Evolutionary conservation across 768 basidiomycete species (phyloP).

Genomic region (Amanita thiersii): DNA sequence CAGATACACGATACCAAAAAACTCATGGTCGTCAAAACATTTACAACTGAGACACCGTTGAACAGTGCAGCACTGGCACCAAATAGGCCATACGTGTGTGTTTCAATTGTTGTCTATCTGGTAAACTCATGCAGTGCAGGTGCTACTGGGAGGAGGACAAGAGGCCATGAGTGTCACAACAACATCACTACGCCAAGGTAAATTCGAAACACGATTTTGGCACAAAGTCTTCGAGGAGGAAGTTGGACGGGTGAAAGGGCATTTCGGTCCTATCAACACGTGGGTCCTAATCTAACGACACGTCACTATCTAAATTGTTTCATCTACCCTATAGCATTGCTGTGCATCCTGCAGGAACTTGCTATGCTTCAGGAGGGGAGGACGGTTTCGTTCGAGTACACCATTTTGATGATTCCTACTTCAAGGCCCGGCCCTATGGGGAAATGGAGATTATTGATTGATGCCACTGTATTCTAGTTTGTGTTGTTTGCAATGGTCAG

Average conservation of each 20-base stretch:
- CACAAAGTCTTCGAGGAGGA: slow-evolving; percentile 97
- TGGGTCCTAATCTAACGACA: slow-evolving; percentile 32
- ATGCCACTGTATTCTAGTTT: slow-evolving; percentile 11
- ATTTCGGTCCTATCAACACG: slow-evolving; percentile 97
- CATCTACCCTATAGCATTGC: slow-evolving; percentile 56
- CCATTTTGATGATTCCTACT: slow-evolving; percentile 93
- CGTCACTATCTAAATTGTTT: background rate
- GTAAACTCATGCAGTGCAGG: slow-evolving; percentile 28
- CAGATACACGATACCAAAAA: slow-evolving; percentile 87
- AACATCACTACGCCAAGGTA: slow-evolving; percentile 87
- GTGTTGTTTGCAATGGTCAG: no score
- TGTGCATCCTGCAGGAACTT: slow-evolving; percentile 80
- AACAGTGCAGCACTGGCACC: slow-evolving; percentile 90
- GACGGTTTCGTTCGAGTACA: slow-evolving; percentile 92
- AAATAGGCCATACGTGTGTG: slow-evolving; percentile 70
- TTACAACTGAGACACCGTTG: slow-evolving; percentile 85
- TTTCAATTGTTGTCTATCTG: background rate
- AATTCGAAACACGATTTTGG: slow-evolving; percentile 98
- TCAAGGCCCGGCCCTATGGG: slow-evolving; percentile 86
- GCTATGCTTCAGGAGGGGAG: slow-evolving; percentile 92
- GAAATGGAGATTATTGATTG: slow-evolving; percentile 64
- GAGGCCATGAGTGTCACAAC: slow-evolving; percentile 98
- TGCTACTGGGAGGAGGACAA: slow-evolving; percentile 93
- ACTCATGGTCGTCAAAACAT: slow-evolving; percentile 89
- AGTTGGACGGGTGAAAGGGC: slow-evolving; percentile 93